Evolutionary conservation across 495 filamentous ascomycete genomes (phyloP).

Genomic region (Paragyromitra xinjiangensis): DNA sequence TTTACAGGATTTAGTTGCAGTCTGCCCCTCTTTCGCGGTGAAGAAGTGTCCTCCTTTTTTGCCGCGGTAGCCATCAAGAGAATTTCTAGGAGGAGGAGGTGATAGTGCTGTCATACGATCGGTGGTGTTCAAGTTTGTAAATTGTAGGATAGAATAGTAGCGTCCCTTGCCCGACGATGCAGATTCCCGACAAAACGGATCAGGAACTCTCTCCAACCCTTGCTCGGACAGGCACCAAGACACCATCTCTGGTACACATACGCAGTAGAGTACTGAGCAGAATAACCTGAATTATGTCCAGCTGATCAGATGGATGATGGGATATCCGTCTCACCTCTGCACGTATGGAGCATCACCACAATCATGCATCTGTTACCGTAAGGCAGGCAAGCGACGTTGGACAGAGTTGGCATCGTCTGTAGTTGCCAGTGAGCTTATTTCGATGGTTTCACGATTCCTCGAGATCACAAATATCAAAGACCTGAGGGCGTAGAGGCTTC

Average conservation of each 20-base stretch:
- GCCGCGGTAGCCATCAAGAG: slow-evolving; percentile 22
- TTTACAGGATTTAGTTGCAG: too few relatives aligned
- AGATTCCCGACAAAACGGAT: slow-evolving; percentile 56
- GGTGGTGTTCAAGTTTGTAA: neutral
- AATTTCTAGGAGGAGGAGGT: slow-evolving; percentile 12
- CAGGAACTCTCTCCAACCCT: slow-evolving; percentile 50
- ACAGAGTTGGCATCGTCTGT: slow-evolving; percentile 39
- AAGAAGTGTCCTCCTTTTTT: slow-evolving; percentile 9
- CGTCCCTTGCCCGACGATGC: slow-evolving; percentile 50
- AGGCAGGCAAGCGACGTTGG: slow-evolving; percentile 41
- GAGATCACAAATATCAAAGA: neutral
- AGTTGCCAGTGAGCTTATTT: slow-evolving; percentile 44
- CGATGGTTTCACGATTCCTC: slow-evolving; percentile 33
- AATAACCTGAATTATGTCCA: slow-evolving; percentile 48
- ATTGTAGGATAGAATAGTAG: slow-evolving; percentile 12
- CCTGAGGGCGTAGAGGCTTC: slow-evolving; percentile 10
- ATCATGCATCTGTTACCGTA: neutral
- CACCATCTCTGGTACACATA: slow-evolving; percentile 16
- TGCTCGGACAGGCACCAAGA: slow-evolving; percentile 39
- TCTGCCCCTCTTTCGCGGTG: slow-evolving; percentile 37
- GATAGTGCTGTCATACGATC: slow-evolving; percentile 25
- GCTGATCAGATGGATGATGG: slow-evolving; percentile 47
- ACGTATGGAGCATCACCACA: neutral
- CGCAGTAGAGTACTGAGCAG: slow-evolving; percentile 40
- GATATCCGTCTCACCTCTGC: slow-evolving; percentile 41